A percentile compares a stretch with the other conserved stretches of the same genome.
Evolutionary conservation across 306 rosid species (phyloP).

Genomic region (Biancaea sappan): DNA sequence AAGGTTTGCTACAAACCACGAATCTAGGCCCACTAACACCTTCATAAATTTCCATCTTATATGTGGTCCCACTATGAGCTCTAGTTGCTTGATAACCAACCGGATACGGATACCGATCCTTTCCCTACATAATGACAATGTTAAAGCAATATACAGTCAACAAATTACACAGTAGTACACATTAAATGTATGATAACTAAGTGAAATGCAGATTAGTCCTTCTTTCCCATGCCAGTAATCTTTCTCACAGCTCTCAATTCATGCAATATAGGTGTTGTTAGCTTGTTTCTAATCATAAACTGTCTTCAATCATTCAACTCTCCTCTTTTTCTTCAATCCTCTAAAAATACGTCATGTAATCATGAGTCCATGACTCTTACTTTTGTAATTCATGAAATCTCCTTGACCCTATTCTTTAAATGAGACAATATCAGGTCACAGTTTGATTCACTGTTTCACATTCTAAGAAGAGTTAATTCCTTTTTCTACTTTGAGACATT

Average conservation of each 20-base stretch:
- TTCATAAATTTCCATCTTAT: slow-evolving; percentile 77
- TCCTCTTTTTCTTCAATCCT: too few relatives aligned
- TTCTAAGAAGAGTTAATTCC: not conserved
- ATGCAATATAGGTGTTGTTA: not conserved
- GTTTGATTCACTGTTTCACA: not conserved
- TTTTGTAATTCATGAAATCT: not conserved
- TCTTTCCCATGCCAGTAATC: not conserved
- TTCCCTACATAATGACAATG: slow-evolving; percentile 58
- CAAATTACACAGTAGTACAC: slow-evolving; percentile 14
- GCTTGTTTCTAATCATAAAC: too few relatives aligned
- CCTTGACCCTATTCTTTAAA: not conserved
- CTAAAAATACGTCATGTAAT: slow-evolving; percentile 8
- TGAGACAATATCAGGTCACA: not conserved
- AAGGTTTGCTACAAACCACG: slow-evolving; percentile 52
- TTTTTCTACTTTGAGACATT: not conserved
- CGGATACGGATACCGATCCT: slow-evolving; percentile 92
- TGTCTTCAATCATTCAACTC: not conserved
- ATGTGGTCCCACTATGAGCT: slow-evolving; percentile 64
- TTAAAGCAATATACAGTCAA: slow-evolving; percentile 13
- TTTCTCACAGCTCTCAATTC: not conserved
- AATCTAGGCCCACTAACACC: slow-evolving; percentile 83
- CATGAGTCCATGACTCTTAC: not conserved
- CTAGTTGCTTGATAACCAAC: slow-evolving; percentile 74
- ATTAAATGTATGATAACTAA: not conserved
- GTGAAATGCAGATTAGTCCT: not conserved